Base-by-base conservation (phyloP, 2,329 filamentous ascomycete genomes). In the Zalaria obscura region DNA sequence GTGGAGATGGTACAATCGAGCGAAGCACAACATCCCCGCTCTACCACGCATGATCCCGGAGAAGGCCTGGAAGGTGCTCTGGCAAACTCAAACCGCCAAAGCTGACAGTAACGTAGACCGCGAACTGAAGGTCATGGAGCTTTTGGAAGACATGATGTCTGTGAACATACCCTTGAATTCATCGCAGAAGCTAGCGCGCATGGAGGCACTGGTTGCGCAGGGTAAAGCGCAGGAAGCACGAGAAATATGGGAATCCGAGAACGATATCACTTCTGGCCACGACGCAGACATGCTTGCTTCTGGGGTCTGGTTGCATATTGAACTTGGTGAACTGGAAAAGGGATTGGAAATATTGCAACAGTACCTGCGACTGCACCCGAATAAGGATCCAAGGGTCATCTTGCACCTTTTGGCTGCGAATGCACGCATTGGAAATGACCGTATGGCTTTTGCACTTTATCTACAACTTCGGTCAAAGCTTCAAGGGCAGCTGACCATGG, bases 321-420 rank as follows among this genome's bases (percentile, higher is more conserved):
- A 71, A 10, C 55, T 62, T 7, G 75, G 73, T 3, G 68, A 83
- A 41, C 50, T 76, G n/a, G 66, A 73, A 27, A 69, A 73, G 43
- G 79, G 80, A 2, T 64, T 75, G 40, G 59, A 69, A 36, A 68
- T 75, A 10, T 68, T 75, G 45, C 65, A 71, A 39, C 68, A 65
- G 38, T 65, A 82, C 3, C 61, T 78, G 7, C 57, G 67, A 2
- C 53, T 59, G 3, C 51, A 61, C 18, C 61, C 69, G 9, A 52
- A 64, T 3, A 63, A 60, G 40, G 68, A 78, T 42, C 62, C 72
- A 18, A 69, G 76, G 4, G 68, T 80, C 35, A 59, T 82, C 41
- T 62, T 87, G 46, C 75, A 77, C 9, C 68, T 91, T n/a, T 80
- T 93, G 43, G 69, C 72, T 33, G 75, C 79, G 5, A 80, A 76